Conservation (phyloP, 31 red algal genomes). For the Odonthalia washingtoniensis region DNA sequence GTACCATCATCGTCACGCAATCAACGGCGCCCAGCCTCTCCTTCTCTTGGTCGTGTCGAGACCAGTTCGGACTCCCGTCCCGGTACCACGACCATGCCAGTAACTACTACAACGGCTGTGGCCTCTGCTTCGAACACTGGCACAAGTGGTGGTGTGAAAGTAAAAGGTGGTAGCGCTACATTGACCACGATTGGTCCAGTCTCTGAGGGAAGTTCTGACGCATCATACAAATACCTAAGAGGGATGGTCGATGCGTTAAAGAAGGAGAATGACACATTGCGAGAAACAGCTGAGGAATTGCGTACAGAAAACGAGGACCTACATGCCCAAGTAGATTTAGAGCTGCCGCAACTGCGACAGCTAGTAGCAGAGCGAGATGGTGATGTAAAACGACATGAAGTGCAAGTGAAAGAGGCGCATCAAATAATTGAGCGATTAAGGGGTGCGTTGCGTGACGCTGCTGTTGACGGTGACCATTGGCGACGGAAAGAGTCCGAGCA, state of each 20-base stretch:
- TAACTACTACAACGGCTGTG: no score
- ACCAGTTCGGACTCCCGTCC: no score
- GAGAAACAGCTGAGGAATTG: slow-evolving; percentile 38
- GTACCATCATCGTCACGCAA: no score
- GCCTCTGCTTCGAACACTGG: no score
- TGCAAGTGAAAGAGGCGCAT: slow-evolving; percentile 26
- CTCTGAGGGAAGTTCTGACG: no score
- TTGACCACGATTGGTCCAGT: no score
- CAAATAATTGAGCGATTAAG: slow-evolving; percentile 20
- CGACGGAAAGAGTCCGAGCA: slow-evolving; percentile 20
- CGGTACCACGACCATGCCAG: no score
- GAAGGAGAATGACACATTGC: slow-evolving; percentile 51
- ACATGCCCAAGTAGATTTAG: slow-evolving; percentile 55
- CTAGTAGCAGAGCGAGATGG: slow-evolving; percentile 34
- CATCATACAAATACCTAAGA: slow-evolving; percentile 40
- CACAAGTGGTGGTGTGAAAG: no score
- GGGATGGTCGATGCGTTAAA: slow-evolving; percentile 43
- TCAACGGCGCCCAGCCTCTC: no score
- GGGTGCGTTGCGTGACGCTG: slow-evolving; percentile 32
- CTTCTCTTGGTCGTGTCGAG: no score
- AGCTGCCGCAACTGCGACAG: slow-evolving; percentile 45
- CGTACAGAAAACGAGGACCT: slow-evolving; percentile 66
- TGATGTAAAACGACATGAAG: slow-evolving; percentile 12
- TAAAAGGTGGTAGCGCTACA: no score
- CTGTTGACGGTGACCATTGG: background rate